Evolutionary conservation across 2,329 filamentous ascomycete genomes (phyloP), one percentile per base, ranked within the genome.

Genomic region (Metarhizium rileyi): DNA sequence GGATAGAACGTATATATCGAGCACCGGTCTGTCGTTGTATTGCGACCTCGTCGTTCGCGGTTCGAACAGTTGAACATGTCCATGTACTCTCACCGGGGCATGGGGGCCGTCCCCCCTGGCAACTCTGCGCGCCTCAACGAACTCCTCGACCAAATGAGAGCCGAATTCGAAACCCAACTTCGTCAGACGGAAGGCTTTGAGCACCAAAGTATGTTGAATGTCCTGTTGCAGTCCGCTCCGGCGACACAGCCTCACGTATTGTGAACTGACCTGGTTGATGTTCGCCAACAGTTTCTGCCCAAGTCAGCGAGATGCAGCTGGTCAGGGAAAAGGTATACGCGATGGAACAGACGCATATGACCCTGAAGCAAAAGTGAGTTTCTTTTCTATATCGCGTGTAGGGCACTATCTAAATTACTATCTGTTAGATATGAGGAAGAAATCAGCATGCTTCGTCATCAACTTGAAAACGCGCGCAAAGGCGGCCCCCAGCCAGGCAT

Each of bases 301-400:
- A 98, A 67, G 85, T 96, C 56, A 85, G 91, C 62, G 93, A 98
- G 71, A 93, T 97, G 78, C 88, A 95, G 65, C 80, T 95, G 62
- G 89, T 98, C 46, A 80, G 90, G 55, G 86, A 90, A 64, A 96
- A 95, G 70, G 88, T 98, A 52, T 96, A 89, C 63, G 81, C 87
- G 59, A 82, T 98, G 67, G 93, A 98, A 68, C 90, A 94, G 65
- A 81, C 84, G 45, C 93, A 97, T 63, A 78, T 91, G 61, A 81
- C 80, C 48, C 82, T 96, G 63, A 97, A 97, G 74, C 78, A 84
- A 68, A 95, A 96, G 91, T 97, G 75, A 65, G 84, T 70, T 33
- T 44, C 23, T 26, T 45, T 10, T 8, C 12, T 22, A 12, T 22
- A 18, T n/a, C 46, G 28, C 16, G 22, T 27, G 25, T 14, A 43